Base-by-base conservation (phyloP, 805 yeast species). In the Ogataea ramenticola region DNA sequence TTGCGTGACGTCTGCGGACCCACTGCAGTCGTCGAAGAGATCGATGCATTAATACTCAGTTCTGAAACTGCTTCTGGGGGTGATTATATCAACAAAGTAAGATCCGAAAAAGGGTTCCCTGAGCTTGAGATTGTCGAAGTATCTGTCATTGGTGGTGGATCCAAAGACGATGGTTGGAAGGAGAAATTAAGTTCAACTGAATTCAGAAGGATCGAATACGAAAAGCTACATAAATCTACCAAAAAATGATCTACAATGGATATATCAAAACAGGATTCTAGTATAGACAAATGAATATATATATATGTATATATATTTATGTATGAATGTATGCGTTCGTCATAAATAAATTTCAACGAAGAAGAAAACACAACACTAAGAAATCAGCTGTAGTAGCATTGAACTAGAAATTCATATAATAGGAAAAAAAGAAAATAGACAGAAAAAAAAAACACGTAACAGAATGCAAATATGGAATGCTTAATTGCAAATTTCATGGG, bases 1-100 rank as follows among this genome's bases (percentile, higher is more conserved):
- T 80, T 93, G 39, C 74, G 80, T 47, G 98, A 93, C 58, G 74
- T 90, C 0, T 89, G 95, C 64, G 99, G 99, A 0, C 99, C 98
- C 4, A 89, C 99, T 0, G 96, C 88, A 0, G 71, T 74, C 12
- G 71, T 84, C 2, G 70, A 72, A 14, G 81, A 79, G 40, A 86
- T 93, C 34, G 86, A 90, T 51, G 83, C 89, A 0, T 70, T 93
- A 35, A 80, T 91, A 0, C 79, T 93, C 3, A 86, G 96, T 50
- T 70, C 77, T 37, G 99, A 93, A 55, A 83, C 97, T 0, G 63
- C 70, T 0, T 58, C 71, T 10, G 98, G 98, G 2, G 98, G 86
- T 0, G 74, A 66, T 0, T 68, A 70, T 45, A 82, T 93, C 37
- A 93, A 95, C 56, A 66, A 76, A 14, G 71, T 71, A 33, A 74